phyloP scores from a whole-genome alignment of 2,329 filamentous ascomycete genomes.

The Aspergillus terreus region DNA sequence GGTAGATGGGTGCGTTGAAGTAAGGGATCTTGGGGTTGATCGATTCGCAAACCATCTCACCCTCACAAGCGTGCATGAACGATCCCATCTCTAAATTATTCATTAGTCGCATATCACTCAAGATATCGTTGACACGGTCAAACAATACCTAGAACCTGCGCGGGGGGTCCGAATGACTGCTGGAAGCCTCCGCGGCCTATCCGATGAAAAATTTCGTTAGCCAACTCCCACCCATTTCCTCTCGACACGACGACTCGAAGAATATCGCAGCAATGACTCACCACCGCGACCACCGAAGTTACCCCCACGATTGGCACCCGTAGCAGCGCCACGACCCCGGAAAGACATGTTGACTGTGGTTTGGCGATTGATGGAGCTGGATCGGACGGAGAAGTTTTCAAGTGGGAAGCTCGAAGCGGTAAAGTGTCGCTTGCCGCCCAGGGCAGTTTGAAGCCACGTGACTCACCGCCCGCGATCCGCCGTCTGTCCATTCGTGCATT shows the following conservation, averaged over 20 bases:
- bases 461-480: slow-evolving; percentile 32
- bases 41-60: slow-evolving; percentile 96
- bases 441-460: slow-evolving; percentile 33
- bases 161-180: slow-evolving; percentile 60
- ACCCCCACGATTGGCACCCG: slow-evolving; percentile 53
- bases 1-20: slow-evolving; percentile 98
- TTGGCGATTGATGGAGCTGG: slow-evolving; percentile 22
- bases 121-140: slow-evolving; percentile 1
- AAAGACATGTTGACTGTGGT: slow-evolving; percentile 56
- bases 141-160: slow-evolving; percentile 54
- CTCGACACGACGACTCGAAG: slow-evolving; percentile 10
- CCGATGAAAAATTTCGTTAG: slow-evolving; percentile 35
- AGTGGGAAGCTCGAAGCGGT: slow-evolving; percentile 44
- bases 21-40: slow-evolving; percentile 94
- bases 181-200: slow-evolving; percentile 61
- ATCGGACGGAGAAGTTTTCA: slow-evolving; percentile 38
- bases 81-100: slow-evolving; percentile 73
- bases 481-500: slow-evolving; percentile 14
- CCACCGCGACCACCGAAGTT: slow-evolving; percentile 40
- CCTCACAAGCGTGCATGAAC: slow-evolving; percentile 92
- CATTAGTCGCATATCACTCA: slow-evolving; percentile 26
- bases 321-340: slow-evolving; percentile 53
- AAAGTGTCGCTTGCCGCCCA: slow-evolving; percentile 34
- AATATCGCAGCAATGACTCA: slow-evolving; percentile 22
- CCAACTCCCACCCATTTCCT: slow-evolving; percentile 10